Evolutionary conservation across 2,329 filamentous ascomycete species (phyloP), one percentile per base, ranked within the genome.

Genomic region (Penicillium sp.): DNA sequence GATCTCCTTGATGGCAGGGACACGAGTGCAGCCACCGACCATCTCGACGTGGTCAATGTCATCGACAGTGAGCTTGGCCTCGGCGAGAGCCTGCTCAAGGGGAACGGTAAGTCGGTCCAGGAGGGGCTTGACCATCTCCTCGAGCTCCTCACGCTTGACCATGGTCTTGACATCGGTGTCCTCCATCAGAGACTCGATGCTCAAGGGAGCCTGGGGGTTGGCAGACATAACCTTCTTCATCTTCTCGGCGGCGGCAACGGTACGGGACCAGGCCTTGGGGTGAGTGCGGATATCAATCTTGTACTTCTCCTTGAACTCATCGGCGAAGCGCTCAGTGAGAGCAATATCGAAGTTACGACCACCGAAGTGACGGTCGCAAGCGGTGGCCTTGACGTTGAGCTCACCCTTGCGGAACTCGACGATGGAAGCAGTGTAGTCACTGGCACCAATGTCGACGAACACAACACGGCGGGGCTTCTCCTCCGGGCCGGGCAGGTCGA

Each of bases 151-250:
- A 63, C 95, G 90, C 76, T 93, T 97, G 72, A 99, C 84, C 84
- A 96, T 89, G 59, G 89, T 82, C 53, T 86, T 86, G 37, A 96
- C 95, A 75, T 99, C 95, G 60, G 96, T 82, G 75, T 99, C 95
- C 78, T 98, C 96, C 93, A 99, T 98, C 67, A 99, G 83, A 35
- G 93, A 97, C 82, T 99, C 95, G 71, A 99, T 96, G 83, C 93
- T 98, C 76, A 99, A 79, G 49, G 93, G 91, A 19, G 93, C 92
- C 72, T 90, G 85, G 67, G 93, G 90, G 81, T 98, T 98, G 74
- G 95, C 95, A 35, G 93, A 98, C 55, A 99, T 83, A 55, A 98
- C 88, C 87, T 98, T 98, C 88, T 99, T 99, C 74, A 96, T 81
- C 85, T 96, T 97, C 84, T 99, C 95, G 54, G 93, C 92, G 56